These are phyloP conservation scores for Suhomyces terraborum DNA, from an alignment of 1,139 yeast species.

Conservation along the genomic window DNA sequence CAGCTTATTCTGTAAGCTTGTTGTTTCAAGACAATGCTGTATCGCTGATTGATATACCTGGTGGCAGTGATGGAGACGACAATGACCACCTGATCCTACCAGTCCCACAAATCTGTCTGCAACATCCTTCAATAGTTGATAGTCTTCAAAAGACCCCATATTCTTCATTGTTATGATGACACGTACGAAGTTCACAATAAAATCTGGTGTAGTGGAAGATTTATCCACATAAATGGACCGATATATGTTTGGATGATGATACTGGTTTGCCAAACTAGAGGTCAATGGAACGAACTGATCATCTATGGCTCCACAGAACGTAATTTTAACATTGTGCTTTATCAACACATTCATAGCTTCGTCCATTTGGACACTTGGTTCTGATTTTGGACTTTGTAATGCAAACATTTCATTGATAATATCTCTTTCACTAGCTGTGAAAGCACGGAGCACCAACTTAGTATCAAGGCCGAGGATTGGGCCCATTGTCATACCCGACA, in stretches of 20 bases:
- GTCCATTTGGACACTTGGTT: slow-evolving; percentile 32
- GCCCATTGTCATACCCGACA: slow-evolving; percentile 50
- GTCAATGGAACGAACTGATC: slow-evolving; percentile 50
- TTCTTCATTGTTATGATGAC: slow-evolving; percentile 39
- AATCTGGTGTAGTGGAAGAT: slow-evolving; percentile 29
- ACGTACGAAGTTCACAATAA: slow-evolving; percentile 35
- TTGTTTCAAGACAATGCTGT: slow-evolving; percentile 41
- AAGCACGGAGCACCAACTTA: slow-evolving; percentile 50
- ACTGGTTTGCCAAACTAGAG: slow-evolving; percentile 46
- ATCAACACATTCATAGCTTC: slow-evolving; percentile 37
- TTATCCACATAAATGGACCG: slow-evolving; percentile 39
- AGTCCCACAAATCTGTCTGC: slow-evolving; percentile 34
- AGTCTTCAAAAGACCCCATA: slow-evolving; percentile 38
- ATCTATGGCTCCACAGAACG: slow-evolving; percentile 48
- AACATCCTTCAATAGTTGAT: slow-evolving; percentile 34
- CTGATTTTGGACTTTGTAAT: slow-evolving; percentile 40
- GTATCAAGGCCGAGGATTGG: slow-evolving; percentile 48
- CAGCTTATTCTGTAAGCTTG: slow-evolving; percentile 24
- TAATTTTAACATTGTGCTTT: slow-evolving; percentile 48
- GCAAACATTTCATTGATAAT: slow-evolving; percentile 52
- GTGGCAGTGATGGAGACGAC: slow-evolving; percentile 27
- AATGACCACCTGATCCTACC: slow-evolving; percentile 32
- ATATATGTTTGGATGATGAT: slow-evolving; percentile 56
- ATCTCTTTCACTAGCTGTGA: slow-evolving; percentile 48
- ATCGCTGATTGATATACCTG: slow-evolving; percentile 34